phyloP scores from a whole-genome alignment of 2,329 filamentous ascomycete genomes.

The Arthrinium puccinioides region DNA sequence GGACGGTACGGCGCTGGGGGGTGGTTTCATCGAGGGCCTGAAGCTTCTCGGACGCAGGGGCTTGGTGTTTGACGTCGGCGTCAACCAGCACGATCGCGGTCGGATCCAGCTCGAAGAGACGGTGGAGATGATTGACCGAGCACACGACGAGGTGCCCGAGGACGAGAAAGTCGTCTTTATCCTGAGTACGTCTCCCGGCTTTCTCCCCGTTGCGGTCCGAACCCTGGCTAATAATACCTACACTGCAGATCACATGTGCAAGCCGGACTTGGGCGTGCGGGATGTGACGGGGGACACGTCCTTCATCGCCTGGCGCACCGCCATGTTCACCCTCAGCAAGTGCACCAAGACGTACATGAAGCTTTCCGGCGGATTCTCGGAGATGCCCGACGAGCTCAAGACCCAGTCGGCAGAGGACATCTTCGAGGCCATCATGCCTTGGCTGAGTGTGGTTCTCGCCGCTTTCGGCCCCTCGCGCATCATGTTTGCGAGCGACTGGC shows the following conservation, averaged over 20 bases:
- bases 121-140: slow-evolving; percentile 60
- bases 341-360: slow-evolving; percentile 74
- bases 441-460: slow-evolving; percentile 64
- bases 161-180: slow-evolving; percentile 59
- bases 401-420: slow-evolving; percentile 45
- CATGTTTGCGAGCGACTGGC: slow-evolving; percentile 94
- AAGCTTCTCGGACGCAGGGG: slow-evolving; percentile 56
- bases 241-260: slow-evolving; percentile 82
- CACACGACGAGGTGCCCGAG: slow-evolving; percentile 54
- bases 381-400: slow-evolving; percentile 57
- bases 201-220: background rate
- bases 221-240: no score
- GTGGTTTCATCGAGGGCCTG: slow-evolving; percentile 58
- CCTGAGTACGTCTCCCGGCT: slow-evolving; percentile 49
- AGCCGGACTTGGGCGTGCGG: slow-evolving; percentile 66
- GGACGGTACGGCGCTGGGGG: slow-evolving; percentile 53
- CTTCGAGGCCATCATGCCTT: slow-evolving; percentile 58
- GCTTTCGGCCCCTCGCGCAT: slow-evolving; percentile 65
- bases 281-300: slow-evolving; percentile 45
- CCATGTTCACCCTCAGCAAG: slow-evolving; percentile 60
- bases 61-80: slow-evolving; percentile 73
- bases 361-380: slow-evolving; percentile 78
- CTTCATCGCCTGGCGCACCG: slow-evolving; percentile 62
- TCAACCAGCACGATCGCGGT: slow-evolving; percentile 74
- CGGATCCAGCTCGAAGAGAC: slow-evolving; percentile 66